Conservation (phyloP, 768 basidiomycete genomes). For the Agaricus blazei region DNA sequence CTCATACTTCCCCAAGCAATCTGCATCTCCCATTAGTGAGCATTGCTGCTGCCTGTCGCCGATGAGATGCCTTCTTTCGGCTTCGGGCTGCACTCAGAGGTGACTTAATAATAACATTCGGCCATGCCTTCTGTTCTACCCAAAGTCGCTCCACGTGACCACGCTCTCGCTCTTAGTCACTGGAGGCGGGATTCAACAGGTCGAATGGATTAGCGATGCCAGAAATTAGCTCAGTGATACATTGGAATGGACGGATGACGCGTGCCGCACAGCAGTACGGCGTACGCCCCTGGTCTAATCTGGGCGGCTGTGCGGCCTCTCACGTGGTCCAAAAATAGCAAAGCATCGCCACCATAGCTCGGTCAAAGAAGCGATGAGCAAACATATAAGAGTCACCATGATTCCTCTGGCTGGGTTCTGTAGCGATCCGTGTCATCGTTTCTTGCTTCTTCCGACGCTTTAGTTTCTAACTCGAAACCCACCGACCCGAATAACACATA, state of each 20-base stretch:
- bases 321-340: background rate
- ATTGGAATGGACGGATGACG: background rate
- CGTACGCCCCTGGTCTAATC: background rate
- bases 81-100: too few relatives aligned
- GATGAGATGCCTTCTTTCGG: too few relatives aligned
- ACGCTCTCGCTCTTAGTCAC: too few relatives aligned
- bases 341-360: background rate
- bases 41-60: too few relatives aligned
- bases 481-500: background rate
- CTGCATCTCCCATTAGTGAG: too few relatives aligned
- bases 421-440: background rate
- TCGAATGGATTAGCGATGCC: too few relatives aligned
- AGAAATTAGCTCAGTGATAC: too few relatives aligned
- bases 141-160: too few relatives aligned
- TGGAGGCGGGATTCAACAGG: too few relatives aligned
- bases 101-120: too few relatives aligned
- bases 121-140: too few relatives aligned
- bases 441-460: background rate
- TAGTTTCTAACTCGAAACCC: background rate
- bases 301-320: background rate
- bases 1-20: too few relatives aligned
- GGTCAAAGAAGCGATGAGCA: background rate
- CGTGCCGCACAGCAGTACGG: background rate
- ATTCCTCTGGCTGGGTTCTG: background rate
- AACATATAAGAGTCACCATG: background rate